Base-by-base conservation (phyloP, 2,329 filamentous ascomycete species). In the Microthyrium microscopicum region DNA sequence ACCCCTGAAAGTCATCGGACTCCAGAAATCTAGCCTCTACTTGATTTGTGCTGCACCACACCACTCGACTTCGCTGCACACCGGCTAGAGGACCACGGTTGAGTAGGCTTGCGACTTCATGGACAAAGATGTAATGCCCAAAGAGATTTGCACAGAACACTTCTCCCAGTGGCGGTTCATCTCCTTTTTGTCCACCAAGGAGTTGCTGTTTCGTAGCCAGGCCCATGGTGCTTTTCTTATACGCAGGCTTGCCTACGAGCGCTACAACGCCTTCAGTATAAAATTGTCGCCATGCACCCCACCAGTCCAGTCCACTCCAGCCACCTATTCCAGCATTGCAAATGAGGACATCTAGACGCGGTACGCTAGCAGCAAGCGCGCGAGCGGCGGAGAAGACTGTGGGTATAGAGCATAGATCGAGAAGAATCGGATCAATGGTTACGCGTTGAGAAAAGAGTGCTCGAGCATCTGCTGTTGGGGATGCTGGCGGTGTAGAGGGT, bases 111-210 rank as follows among this genome's bases (percentile, higher is more conserved):
- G 78, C 66, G 8, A 95, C 66, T 48, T 77, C 73, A 52, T 93
- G 85, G 12, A 72, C 71, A 17, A 98, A 71, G 47, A 94, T 59
- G 52, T 98, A 95, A 58, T 98, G 89, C 0, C 89, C 89, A 50
- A 98, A 95, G 20, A 93, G 68, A 49, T 95, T 95, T 31, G 87
- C 77, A 51, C 77, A 78, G 52, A 95, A 98, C 13, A 93, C 73
- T 43, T 82, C 67, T 3, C 83, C 85, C 1, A 98, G 59, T 4
- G 61, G 57, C 1, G 77, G 73, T 37, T 73, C 68, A 6, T 54
- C 44, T 35, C 25, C 29, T 33, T 17, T 7, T 17, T 36, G 13
- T 15, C 12, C 13, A 26, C 29, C 24, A 2, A 53, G 48, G 11
- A 66, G 57, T 49, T 84, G 66, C 6, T 58, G 54, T 39, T 60